A percentile compares a stretch with the other conserved stretches of the same genome.
phyloP scores from a whole-genome alignment of 2,329 filamentous ascomycete genomes.

The Ophiostoma sp. region DNA sequence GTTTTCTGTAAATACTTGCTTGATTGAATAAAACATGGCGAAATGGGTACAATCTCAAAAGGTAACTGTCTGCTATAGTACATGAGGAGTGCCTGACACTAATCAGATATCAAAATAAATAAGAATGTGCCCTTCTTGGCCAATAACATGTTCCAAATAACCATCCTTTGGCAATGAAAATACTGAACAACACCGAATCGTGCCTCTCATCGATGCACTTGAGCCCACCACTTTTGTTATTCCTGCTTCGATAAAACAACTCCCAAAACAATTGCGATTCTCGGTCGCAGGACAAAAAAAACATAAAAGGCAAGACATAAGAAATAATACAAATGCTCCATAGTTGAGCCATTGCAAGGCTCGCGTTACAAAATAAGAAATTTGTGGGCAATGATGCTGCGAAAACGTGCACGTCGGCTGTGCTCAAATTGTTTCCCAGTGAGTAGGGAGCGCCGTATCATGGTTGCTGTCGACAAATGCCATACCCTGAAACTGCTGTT shows the following conservation, averaged over 20 bases:
- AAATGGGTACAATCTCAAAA: constrained; percentile 3
- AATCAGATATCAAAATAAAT: constrained; percentile 25
- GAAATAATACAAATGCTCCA: constrained; percentile 1
- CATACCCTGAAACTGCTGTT: constrained; percentile 34
- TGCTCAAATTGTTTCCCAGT: constrained; percentile 21
- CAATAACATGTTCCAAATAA: constrained; percentile 7
- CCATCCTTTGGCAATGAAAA: background rate
- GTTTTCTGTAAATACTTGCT: constrained; percentile 12
- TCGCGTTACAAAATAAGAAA: background rate
- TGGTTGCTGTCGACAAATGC: constrained; percentile 27
- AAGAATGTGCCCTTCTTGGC: constrained; percentile 17
- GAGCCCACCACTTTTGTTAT: no score
- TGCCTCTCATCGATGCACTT: background rate
- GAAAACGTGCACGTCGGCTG: background rate
- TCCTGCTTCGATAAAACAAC: background rate
- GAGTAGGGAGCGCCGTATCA: constrained; percentile 24
- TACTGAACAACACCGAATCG: background rate
- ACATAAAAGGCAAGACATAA: constrained; percentile 12
- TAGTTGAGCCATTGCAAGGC: background rate
- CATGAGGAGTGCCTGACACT: constrained; percentile 23
- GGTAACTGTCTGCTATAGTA: constrained; percentile 25
- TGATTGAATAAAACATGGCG: constrained; percentile 17
- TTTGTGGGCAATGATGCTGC: constrained; percentile 18
- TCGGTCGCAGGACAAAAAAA: background rate
- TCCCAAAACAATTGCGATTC: background rate